Conservation (phyloP, 176 grass and related monocot species). For the Sorghum bicolor region Sorghum_bicolor_NCBIv3 NC_012876.2:2622501-2623000, state of each 20-base stretch:
- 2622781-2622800: slow-evolving; percentile 18
- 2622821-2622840: slow-evolving; percentile 10
- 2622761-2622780: slow-evolving; percentile 8
- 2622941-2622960: slow-evolving; percentile 42
- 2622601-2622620: slow-evolving; percentile 14
- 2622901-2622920: slow-evolving; percentile 51
- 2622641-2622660: not conserved
- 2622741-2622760: slow-evolving; percentile 28
- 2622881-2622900: slow-evolving; percentile 36
- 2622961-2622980: slow-evolving; percentile 17
- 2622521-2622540: not conserved
- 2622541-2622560: slow-evolving; percentile 31
- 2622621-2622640: not conserved
- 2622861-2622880: slow-evolving; percentile 5
- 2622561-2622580: slow-evolving; percentile 19
- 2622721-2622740: slow-evolving; percentile 56
- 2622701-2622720: slow-evolving; percentile 35
- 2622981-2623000: slow-evolving; percentile 16
- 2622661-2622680: slow-evolving; percentile 35
- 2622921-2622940: slow-evolving; percentile 52
- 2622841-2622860: slow-evolving; percentile 13
- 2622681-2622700: slow-evolving; percentile 33
- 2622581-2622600: slow-evolving; percentile 24
- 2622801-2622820: not conserved
- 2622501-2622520: slow-evolving; percentile 27